Base-by-base conservation (phyloP, 2,329 filamentous ascomycete genomes). In the Exophiala oligosperma region DNA sequence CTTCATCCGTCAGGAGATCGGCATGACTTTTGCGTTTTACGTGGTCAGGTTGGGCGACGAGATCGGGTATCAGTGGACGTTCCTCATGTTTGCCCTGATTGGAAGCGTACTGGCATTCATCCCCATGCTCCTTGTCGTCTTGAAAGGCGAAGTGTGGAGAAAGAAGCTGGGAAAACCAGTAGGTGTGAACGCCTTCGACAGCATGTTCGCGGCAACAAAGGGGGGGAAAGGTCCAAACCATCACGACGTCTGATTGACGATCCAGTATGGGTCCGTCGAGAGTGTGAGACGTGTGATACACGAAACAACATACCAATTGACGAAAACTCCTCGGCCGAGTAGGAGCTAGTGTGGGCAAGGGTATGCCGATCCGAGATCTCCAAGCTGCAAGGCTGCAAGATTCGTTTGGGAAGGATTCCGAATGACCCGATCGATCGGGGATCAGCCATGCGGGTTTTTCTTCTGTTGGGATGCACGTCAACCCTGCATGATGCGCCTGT, bases 1-100 rank as follows among this genome's bases (percentile, higher is more conserved):
- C 46, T 67, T 68, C 17, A 57, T 61, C 12, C 57, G 67, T 17
- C 68, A 68, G 58, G 58, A 55, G n/a, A 64, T 69, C 41, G 62
- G 59, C 1, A 59, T 69, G 40, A 68, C 68, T 3, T 66, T 67
- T 57, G 67, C 59, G 2, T 70, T 68, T 49, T 69, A 69, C 50
- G 60, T 62, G 38, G 62, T 68, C 28, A 37, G 52, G 3, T 37
- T 62, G 12, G 62, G 54, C 26, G 52, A 65, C 43, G 52, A 49
- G 26, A 66, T 65, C 44, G 60, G 62, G 1, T 66, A 57, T 49
- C 60, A 64, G 49, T 64, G 57, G 54, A 57, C 54, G 8, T 64
- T 66, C 32, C 43, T 65, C 4, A 60, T 66, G 49, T 66, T 64
- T 57, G 54, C 60, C 11, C 32, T 61, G 11, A 54, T 63, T 11